phyloP scores from a whole-genome alignment of 345 rosid species.

The Salix purpurea region DNA sequence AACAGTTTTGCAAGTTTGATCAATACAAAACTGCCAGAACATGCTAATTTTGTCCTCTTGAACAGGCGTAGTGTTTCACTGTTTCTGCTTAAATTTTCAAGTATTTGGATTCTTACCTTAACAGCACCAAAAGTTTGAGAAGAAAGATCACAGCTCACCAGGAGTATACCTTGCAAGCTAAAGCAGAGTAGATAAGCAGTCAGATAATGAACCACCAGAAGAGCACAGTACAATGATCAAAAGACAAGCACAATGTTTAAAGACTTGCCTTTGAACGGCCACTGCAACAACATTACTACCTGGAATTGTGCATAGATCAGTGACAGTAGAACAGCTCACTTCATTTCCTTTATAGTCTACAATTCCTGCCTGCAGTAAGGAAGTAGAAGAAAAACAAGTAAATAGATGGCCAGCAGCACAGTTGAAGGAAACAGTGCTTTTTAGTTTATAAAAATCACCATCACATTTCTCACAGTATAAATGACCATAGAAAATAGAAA shows the following conservation, averaged over 20 bases:
- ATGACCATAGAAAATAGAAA: neutral
- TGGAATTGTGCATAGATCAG: conserved; percentile 56
- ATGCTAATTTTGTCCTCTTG: neutral
- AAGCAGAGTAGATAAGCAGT: conserved; percentile 11
- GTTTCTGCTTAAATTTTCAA: neutral
- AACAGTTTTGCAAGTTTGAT: too few species aligned
- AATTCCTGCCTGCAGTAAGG: conserved; percentile 52
- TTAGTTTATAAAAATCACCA: neutral
- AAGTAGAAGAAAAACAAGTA: conserved; percentile 15
- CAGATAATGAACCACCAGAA: conserved; percentile 10
- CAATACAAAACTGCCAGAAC: too few species aligned
- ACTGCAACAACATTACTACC: conserved; percentile 54
- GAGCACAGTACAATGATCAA: neutral
- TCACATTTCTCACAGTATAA: neutral
- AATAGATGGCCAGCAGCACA: neutral
- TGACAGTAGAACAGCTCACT: conserved; percentile 44
- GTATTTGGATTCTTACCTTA: conserved; percentile 45
- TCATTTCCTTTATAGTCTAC: conserved; percentile 42
- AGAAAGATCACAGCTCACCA: conserved; percentile 56
- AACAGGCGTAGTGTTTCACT: neutral
- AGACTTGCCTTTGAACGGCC: conserved; percentile 65
- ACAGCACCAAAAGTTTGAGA: conserved; percentile 46
- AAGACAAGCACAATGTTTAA: neutral
- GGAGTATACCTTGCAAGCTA: conserved; percentile 73
- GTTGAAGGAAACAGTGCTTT: neutral